Evolutionary conservation across 2,329 filamentous ascomycete species (phyloP), one percentile per base, ranked within the genome.

Genomic region (Fusarium cicatricum): DNA sequence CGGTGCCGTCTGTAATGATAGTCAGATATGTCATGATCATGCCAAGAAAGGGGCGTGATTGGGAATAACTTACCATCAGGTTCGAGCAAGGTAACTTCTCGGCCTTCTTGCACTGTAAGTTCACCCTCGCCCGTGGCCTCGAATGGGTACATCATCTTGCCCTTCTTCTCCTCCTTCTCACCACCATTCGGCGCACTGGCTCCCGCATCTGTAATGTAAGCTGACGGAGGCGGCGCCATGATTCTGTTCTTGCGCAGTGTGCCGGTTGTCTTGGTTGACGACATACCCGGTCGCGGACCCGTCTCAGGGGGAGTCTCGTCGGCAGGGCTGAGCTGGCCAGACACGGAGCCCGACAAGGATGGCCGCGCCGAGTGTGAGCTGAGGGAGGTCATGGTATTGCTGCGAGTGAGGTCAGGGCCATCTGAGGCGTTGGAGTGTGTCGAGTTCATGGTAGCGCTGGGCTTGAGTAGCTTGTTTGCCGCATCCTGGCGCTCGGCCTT

Each of bases 81-180:
- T 71, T 97, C 93, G 5, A 97, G 68, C 38, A 98, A 82, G 0
- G 80, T 78, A 26, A 99, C 83, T 9, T 96, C 89, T 48, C 87
- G 85, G 11, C 91, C 92, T 65, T 96, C 94, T 5, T 86, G 77
- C 1, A 97, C 87, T 1, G 86, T 88, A 12, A 98, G 75, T 73
- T 99, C 95, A 7, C 92, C 94, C 0, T 90, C 87, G 2, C 89
- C 90, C 47, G 82, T 89, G 9, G 89, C 90, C 60, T 96, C 89
- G 69, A 97, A 99, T 0, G 85, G 68, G 71, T 97, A 99, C 1
- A 97, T 67, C 93, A 98, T 96, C 75, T 89, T 96, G 41, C 90
- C 94, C 72, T 82, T 89, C 61, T 87, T 87, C 51, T 80, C 71
- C 9, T 72, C 70, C 50, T 68, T 71, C 14, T 70, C 60, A 3